phyloP scores from a whole-genome alignment of 2,329 filamentous ascomycete species.

The Didymella sp. region DNA sequence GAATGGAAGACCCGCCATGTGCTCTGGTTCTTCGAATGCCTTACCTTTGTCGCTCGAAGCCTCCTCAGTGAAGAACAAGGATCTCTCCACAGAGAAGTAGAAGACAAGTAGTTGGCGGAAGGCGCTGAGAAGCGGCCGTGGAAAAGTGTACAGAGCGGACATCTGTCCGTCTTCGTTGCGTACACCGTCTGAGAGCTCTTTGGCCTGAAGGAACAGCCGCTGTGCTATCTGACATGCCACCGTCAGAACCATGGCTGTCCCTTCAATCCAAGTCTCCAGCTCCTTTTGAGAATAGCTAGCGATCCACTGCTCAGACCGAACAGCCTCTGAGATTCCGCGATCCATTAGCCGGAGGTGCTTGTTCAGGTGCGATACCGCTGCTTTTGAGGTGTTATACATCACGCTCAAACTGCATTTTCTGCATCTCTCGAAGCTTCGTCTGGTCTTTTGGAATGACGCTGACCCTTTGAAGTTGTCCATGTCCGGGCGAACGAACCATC shows the following conservation, averaged over 20 bases:
- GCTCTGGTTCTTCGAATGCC: not conserved
- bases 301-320: conserved; percentile 31
- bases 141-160: conserved; percentile 37
- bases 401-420: conserved; percentile 21
- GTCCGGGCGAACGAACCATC: conserved; percentile 31
- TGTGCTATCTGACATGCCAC: conserved; percentile 21
- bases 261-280: conserved; percentile 31
- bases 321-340: no score
- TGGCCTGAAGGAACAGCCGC: conserved; percentile 21
- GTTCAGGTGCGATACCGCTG: conserved; percentile 34
- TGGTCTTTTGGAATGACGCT: conserved; percentile 8
- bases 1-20: conserved; percentile 15
- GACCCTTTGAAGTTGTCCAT: not conserved
- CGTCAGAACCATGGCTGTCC: conserved; percentile 24
- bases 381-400: conserved; percentile 22
- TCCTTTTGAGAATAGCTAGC: conserved; percentile 26
- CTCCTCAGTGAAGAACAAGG: conserved; percentile 28
- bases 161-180: conserved; percentile 33
- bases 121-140: conserved; percentile 30
- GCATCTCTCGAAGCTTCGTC: conserved; percentile 27
- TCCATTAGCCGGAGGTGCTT: conserved; percentile 20
- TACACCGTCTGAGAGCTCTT: conserved; percentile 39
- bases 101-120: conserved; percentile 34
- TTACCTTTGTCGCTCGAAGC: not conserved
- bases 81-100: conserved; percentile 38